Percentiles rank a stretch among this genome's conserved stretches.
Conservation (phyloP, 495 filamentous ascomycete genomes). For the Neurospora sp. region DNA sequence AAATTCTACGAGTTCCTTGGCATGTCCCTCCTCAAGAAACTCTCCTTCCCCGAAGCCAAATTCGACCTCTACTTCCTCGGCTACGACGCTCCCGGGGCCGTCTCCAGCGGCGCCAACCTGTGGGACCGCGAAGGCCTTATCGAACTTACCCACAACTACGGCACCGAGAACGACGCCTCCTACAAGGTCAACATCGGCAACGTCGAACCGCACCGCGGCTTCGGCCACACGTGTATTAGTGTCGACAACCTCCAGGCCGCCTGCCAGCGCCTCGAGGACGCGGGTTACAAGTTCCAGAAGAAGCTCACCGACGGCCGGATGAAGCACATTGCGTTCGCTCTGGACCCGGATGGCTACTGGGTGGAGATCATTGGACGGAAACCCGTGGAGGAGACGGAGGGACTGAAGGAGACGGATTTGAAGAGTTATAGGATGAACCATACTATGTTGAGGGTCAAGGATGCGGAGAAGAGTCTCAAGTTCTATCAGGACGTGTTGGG, state of each 20-base stretch:
- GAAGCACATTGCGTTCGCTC: slow-evolving; percentile 79
- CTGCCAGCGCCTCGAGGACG: slow-evolving; percentile 79
- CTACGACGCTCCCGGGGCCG: slow-evolving; percentile 55
- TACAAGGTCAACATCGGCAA: slow-evolving; percentile 87
- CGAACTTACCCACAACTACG: slow-evolving; percentile 95
- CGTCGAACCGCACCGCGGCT: slow-evolving; percentile 73
- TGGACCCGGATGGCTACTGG: slow-evolving; percentile 95
- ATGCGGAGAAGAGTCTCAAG: slow-evolving; percentile 67
- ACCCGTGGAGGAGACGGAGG: slow-evolving; percentile 27
- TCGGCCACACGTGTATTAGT: slow-evolving; percentile 80
- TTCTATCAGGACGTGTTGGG: slow-evolving; percentile 90
- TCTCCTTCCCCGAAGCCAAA: slow-evolving; percentile 63
- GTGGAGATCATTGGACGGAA: slow-evolving; percentile 56
- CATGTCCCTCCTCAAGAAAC: slow-evolving; percentile 69
- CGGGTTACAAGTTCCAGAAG: slow-evolving; percentile 91
- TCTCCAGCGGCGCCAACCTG: slow-evolving; percentile 51
- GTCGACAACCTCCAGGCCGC: slow-evolving; percentile 88
- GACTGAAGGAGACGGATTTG: slow-evolving; percentile 26
- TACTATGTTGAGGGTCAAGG: slow-evolving; percentile 95
- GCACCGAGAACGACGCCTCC: slow-evolving; percentile 75
- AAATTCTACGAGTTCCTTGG: slow-evolving; percentile 94
- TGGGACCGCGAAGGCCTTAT: slow-evolving; percentile 82
- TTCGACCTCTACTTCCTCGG: slow-evolving; percentile 85
- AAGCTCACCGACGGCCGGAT: slow-evolving; percentile 80
- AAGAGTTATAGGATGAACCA: slow-evolving; percentile 50